Base-by-base conservation (phyloP, 306 rosid species). In the Canavalia ensiformis region DNA sequence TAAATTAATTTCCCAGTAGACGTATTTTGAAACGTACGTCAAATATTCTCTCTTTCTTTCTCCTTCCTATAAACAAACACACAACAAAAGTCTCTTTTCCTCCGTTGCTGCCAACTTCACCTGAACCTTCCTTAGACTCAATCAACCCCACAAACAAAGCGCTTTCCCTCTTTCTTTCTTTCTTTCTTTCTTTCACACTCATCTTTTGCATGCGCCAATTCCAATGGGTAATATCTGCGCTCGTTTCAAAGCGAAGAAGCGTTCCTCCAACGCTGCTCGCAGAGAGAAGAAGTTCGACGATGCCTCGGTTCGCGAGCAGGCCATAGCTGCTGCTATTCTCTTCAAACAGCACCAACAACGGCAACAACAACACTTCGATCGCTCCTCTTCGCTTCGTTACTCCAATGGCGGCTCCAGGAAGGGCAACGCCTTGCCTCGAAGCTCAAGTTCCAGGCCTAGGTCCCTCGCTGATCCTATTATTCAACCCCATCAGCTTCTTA, bases 171-270 rank as follows among this genome's bases (percentile, higher is more conserved):
- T 70, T 30, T 28, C 46, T 4, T 68, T n/a, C 73, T 70, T 30
- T 28, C 46, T 4, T 68, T n/a, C 25, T 59, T 56, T 65, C n/a
- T 41, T n/a, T 54, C 9, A 6, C 4, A 42, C 9, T 35, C 33
- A 57, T 33, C n/a, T 9, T 3, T 39, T 60, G 60, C 90, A 89
- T 91, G 94, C 84, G 68, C 81, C 74, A 25, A 2, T 31, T n/a
- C 1, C 76, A 86, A 95, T 96, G 99, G 99, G 99, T 5, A 95
- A 95, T 75, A 85, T 93, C 34, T 95, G 99, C 39, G 74, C 97
- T 68, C 78, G 91, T 63, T 76, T 90, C 68, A 81, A 88, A 64
- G 67, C 81, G 47, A 90, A 83, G 33, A 89, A 89, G 73, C 97
- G 98, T 33, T 89, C 85, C 10, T 76, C 84, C 6, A 88, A 86